A percentile compares a stretch with the other conserved stretches of the same genome.
Conservation (phyloP, 306 rosid species). For the Cucumis melo region DNA sequence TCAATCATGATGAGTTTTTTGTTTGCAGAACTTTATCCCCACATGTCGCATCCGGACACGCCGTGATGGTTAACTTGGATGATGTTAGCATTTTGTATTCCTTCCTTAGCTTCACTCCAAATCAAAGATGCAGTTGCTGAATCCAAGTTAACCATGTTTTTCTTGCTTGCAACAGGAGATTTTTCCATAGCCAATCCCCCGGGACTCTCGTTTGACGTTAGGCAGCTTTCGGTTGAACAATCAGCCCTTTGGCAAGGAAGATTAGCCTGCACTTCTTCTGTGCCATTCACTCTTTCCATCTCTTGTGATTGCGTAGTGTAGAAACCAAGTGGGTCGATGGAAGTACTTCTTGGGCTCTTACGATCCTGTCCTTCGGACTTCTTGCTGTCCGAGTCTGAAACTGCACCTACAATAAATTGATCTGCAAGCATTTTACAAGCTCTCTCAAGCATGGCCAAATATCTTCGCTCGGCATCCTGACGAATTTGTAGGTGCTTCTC, state of each 20-base stretch:
- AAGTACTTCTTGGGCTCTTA: constrained; percentile 40
- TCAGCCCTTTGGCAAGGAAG: constrained; percentile 59
- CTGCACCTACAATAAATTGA: constrained; percentile 67
- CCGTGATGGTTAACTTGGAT: constrained; percentile 44
- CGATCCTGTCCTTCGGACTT: constrained; percentile 45
- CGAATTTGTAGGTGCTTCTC: constrained; percentile 97
- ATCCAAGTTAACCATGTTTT: constrained; percentile 45
- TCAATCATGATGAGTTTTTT: background rate
- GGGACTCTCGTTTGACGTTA: constrained; percentile 78
- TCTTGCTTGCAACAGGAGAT: constrained; percentile 46
- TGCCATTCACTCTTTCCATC: constrained; percentile 30
- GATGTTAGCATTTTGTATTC: constrained; percentile 52
- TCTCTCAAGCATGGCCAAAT: constrained; percentile 93
- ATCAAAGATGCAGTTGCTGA: constrained; percentile 46
- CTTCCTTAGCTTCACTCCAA: constrained; percentile 69
- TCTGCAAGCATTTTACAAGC: constrained; percentile 98
- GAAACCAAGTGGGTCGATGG: constrained; percentile 63
- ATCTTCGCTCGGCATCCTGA: constrained; percentile 78
- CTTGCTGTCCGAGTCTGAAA: constrained; percentile 49
- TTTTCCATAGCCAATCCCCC: constrained; percentile 71
- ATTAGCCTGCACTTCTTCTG: constrained; percentile 34
- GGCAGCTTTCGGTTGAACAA: constrained; percentile 92
- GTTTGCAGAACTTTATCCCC: constrained; percentile 9
- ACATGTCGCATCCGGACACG: constrained; percentile 57
- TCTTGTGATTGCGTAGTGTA: constrained; percentile 42